phyloP scores from a whole-genome alignment of 2,329 filamentous ascomycete species.

The Macroventuria anomochaeta region DNA sequence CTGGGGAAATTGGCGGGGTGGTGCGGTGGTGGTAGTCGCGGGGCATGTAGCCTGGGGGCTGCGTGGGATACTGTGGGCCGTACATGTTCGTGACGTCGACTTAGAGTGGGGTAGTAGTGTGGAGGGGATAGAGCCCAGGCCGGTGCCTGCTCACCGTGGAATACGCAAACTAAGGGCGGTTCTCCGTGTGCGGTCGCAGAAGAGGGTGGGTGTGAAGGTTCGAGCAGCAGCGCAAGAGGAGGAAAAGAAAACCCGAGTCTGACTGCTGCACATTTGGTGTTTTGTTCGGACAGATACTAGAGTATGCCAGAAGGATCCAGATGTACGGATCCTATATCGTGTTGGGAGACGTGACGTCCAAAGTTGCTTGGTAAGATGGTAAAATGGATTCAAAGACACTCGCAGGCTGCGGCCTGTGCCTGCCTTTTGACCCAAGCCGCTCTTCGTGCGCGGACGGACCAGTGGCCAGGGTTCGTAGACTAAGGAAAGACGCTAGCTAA shows the following conservation, averaged over 20 bases:
- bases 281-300: conserved; percentile 20
- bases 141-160: conserved; percentile 45
- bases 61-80: conserved; percentile 42
- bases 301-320: conserved; percentile 48
- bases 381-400: conserved; percentile 22
- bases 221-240: conserved; percentile 43
- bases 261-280: conserved; percentile 48
- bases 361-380: conserved; percentile 39
- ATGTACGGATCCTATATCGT: conserved; percentile 23
- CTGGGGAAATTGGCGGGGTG: conserved; percentile 56
- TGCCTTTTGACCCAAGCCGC: conserved; percentile 29
- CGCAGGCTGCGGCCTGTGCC: conserved; percentile 28
- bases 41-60: conserved; percentile 47
- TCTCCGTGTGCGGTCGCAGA: conserved; percentile 29
- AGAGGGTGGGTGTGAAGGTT: conserved; percentile 29
- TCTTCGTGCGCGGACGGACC: conserved; percentile 25
- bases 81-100: conserved; percentile 33
- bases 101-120: not conserved
- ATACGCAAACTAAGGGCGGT: conserved; percentile 39
- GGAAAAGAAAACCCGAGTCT: conserved; percentile 37
- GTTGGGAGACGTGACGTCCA: conserved; percentile 30
- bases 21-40: conserved; percentile 45
- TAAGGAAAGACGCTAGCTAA: conserved; percentile 14
- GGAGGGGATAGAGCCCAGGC: conserved; percentile 32
- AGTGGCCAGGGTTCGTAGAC: conserved; percentile 9